Evolutionary conservation across 2,329 filamentous ascomycete species (phyloP).

Genomic region (Colletotrichum shisoi): DNA sequence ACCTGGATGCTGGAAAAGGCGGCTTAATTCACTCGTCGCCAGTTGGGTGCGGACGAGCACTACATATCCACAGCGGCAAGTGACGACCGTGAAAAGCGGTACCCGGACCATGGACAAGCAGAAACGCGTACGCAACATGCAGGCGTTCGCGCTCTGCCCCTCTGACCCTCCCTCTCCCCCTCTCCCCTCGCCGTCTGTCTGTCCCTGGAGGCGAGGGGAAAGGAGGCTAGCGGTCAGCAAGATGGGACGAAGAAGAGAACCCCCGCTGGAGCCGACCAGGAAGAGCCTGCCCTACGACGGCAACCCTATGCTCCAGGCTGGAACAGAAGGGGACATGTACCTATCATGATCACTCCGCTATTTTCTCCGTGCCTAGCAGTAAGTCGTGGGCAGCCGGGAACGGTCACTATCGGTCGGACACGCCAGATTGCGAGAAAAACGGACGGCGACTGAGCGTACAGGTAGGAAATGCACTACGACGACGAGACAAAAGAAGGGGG

Average conservation of each 20-base stretch:
- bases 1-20: slow-evolving; percentile 19
- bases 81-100: slow-evolving; percentile 13
- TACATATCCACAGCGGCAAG: slow-evolving; percentile 27
- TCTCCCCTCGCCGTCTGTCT: not conserved
- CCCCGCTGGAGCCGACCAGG: slow-evolving; percentile 10
- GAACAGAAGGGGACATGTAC: slow-evolving; percentile 5
- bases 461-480: slow-evolving; percentile 23
- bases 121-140: slow-evolving; percentile 14
- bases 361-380: slow-evolving; percentile 20
- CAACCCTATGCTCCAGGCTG: slow-evolving; percentile 17
- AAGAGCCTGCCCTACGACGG: slow-evolving; percentile 4
- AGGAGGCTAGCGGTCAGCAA: slow-evolving; percentile 25
- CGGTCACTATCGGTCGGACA: slow-evolving; percentile 29
- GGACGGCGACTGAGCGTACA: slow-evolving; percentile 29
- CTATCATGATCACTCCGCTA: slow-evolving; percentile 28
- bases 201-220: not conserved
- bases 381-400: slow-evolving; percentile 6
- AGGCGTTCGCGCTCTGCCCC: not conserved
- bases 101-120: slow-evolving; percentile 7
- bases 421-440: slow-evolving; percentile 22
- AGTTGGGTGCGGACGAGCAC: slow-evolving; percentile 9
- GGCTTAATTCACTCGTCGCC: slow-evolving; percentile 31
- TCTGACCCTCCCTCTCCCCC: not conserved
- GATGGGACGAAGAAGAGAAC: slow-evolving; percentile 10
- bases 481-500: slow-evolving; percentile 10